Conservation (phyloP, 1,139 yeast species). For the Debaryomyces robertsiae region DNA sequence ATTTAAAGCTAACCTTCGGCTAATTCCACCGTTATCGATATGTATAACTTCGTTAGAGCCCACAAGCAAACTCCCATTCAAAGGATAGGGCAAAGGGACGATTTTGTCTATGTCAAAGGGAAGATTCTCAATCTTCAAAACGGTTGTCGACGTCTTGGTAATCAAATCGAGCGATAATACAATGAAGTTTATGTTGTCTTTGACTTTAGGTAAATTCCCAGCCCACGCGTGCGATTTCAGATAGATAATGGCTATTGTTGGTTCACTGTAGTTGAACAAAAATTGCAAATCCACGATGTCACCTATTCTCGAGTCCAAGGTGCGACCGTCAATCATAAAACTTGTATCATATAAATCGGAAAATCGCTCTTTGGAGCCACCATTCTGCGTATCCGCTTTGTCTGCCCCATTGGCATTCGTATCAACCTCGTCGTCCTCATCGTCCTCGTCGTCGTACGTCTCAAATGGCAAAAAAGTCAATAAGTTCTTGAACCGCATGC, state of each 20-base stretch:
- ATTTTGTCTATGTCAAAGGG: slow-evolving; percentile 76
- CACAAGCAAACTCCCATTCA: slow-evolving; percentile 69
- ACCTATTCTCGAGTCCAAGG: slow-evolving; percentile 60
- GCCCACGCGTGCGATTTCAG: slow-evolving; percentile 74
- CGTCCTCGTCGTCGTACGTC: slow-evolving; percentile 46
- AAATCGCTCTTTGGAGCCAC: slow-evolving; percentile 10
- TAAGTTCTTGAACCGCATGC: slow-evolving; percentile 69
- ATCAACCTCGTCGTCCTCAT: slow-evolving; percentile 28
- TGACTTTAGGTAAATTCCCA: slow-evolving; percentile 60
- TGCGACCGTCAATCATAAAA: slow-evolving; percentile 58
- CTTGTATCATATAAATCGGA: slow-evolving; percentile 46
- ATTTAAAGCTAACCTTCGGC: slow-evolving; percentile 69
- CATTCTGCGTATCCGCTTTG: slow-evolving; percentile 7
- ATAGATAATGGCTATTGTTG: slow-evolving; percentile 75
- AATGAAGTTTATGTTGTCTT: slow-evolving; percentile 64
- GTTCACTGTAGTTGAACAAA: slow-evolving; percentile 71
- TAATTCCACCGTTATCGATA: slow-evolving; percentile 79
- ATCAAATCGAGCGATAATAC: slow-evolving; percentile 67
- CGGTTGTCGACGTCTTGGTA: slow-evolving; percentile 66
- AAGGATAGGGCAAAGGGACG: slow-evolving; percentile 64
- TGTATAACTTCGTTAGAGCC: slow-evolving; percentile 82
- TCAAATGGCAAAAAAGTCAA: slow-evolving; percentile 75
- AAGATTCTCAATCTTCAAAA: slow-evolving; percentile 61
- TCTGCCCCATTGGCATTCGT: slow-evolving; percentile 17
- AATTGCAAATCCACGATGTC: slow-evolving; percentile 67